phyloP scores from a whole-genome alignment of 345 rosid species.

The Eutrema heterophyllum region DNA sequence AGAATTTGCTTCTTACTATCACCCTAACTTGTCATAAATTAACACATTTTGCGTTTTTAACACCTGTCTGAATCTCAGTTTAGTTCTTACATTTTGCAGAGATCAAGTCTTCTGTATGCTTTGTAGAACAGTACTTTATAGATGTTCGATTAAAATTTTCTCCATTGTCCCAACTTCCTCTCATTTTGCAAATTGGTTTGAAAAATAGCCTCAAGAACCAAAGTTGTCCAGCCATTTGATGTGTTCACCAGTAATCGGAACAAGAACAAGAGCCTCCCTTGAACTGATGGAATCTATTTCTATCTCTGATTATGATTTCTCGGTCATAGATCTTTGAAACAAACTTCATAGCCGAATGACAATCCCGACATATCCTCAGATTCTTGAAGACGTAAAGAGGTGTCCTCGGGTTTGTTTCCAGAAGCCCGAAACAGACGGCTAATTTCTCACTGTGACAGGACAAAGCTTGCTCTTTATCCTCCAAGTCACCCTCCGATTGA shows the following conservation, averaged over 20 bases:
- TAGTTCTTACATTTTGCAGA: not conserved
- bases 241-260: conserved; percentile 65
- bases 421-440: conserved; percentile 70
- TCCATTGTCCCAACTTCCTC: not conserved
- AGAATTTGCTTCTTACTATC: not conserved
- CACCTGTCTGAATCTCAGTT: not conserved
- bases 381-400: conserved; percentile 65
- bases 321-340: conserved; percentile 52
- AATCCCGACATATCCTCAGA: conserved; percentile 68
- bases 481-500: conserved; percentile 34
- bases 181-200: not conserved
- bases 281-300: conserved; percentile 80
- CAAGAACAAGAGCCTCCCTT: conserved; percentile 73
- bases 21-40: conserved; percentile 13
- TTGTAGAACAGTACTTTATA: not conserved
- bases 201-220: not conserved
- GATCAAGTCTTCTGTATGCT: not conserved
- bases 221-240: not conserved
- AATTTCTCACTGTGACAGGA: conserved; percentile 76
- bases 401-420: conserved; percentile 49
- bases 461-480: conserved; percentile 75
- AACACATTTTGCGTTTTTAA: not conserved
- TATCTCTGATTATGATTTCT: conserved; percentile 67
- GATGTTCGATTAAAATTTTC: not conserved
- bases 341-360: conserved; percentile 69